phyloP scores from a whole-genome alignment of 148 eudicot genomes.

The Rhododendron williamsianum region DNA sequence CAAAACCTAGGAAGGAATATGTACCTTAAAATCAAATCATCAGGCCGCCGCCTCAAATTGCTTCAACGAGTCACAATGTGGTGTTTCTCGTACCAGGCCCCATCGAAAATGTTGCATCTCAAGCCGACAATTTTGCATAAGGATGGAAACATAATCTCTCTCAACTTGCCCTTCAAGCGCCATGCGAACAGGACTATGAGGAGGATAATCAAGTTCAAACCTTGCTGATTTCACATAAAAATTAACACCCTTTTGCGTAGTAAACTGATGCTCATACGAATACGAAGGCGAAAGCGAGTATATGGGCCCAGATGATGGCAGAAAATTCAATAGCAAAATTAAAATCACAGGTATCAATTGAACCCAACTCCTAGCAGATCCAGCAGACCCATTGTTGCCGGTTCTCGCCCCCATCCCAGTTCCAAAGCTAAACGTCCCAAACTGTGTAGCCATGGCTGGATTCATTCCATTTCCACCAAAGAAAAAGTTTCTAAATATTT shows the following conservation, averaged over 20 bases:
- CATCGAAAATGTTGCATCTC: constrained; percentile 45
- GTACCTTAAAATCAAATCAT: constrained; percentile 21
- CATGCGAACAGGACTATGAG: constrained; percentile 25
- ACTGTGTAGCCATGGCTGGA: constrained; percentile 34
- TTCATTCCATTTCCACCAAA: constrained; percentile 62
- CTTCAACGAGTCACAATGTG: constrained; percentile 40
- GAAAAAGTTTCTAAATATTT: constrained; percentile 58
- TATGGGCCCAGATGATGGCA: constrained; percentile 43
- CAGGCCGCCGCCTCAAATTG: constrained; percentile 24
- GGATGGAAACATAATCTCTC: constrained; percentile 28
- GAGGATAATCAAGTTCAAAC: constrained; percentile 44
- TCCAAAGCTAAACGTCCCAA: constrained; percentile 41
- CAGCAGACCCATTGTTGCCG: constrained; percentile 31
- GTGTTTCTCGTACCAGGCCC: constrained; percentile 40
- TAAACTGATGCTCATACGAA: constrained; percentile 23
- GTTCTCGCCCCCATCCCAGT: constrained; percentile 35
- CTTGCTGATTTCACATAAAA: constrained; percentile 34
- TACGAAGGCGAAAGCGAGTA: constrained; percentile 31
- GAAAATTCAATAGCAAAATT: constrained; percentile 41
- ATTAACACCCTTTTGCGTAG: constrained; percentile 43
- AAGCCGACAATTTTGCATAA: constrained; percentile 38
- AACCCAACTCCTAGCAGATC: constrained; percentile 27
- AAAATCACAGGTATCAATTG: constrained; percentile 44
- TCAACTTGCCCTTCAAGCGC: constrained; percentile 36
- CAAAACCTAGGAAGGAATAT: neutral